A percentile compares a stretch with the other conserved stretches of the same genome.
phyloP scores from a whole-genome alignment of 495 filamentous ascomycete species.

The Parathielavia hyrcaniae region DNA sequence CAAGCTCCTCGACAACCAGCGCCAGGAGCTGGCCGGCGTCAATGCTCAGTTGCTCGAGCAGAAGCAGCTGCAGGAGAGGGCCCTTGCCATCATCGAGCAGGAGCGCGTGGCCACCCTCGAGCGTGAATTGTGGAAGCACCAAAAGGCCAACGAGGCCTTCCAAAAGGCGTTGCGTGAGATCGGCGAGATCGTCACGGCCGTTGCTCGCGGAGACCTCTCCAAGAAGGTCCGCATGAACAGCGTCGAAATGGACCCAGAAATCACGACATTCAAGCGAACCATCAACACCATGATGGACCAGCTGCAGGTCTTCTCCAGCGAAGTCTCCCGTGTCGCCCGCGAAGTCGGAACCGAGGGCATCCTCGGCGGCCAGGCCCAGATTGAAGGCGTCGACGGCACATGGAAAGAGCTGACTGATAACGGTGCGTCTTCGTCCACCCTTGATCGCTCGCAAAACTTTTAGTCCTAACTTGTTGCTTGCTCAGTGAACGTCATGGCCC shows the following conservation, averaged over 20 bases:
- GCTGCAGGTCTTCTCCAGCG: conserved; percentile 91
- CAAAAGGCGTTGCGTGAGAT: conserved; percentile 96
- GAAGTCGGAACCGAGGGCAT: conserved; percentile 97
- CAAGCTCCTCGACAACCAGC: conserved; percentile 67
- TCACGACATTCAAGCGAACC: conserved; percentile 96
- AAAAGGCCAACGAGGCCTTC: conserved; percentile 97
- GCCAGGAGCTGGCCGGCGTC: conserved; percentile 62
- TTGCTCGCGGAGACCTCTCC: conserved; percentile 91
- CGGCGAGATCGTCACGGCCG: conserved; percentile 91
- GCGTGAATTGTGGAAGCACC: conserved; percentile 89
- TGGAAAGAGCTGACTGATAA: conserved; percentile 98
- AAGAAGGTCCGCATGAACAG: conserved; percentile 97
- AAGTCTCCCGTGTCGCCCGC: conserved; percentile 92
- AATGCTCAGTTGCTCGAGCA: conserved; percentile 62
- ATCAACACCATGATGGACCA: conserved; percentile 99
- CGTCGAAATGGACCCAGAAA: conserved; percentile 97
- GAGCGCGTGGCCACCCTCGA: conserved; percentile 59
- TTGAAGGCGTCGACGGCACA: conserved; percentile 90
- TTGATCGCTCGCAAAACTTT: neutral
- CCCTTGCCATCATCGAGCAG: conserved; percentile 49
- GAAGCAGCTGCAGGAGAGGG: conserved; percentile 57
- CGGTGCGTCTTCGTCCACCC: conserved; percentile 43
- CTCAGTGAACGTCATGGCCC: conserved; percentile 94
- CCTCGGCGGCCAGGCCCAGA: conserved; percentile 92
- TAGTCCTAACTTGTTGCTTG: conserved; percentile 18